Evolutionary conservation across 805 yeast genomes (phyloP).

Genomic region (Brettanomyces sp.): DNA sequence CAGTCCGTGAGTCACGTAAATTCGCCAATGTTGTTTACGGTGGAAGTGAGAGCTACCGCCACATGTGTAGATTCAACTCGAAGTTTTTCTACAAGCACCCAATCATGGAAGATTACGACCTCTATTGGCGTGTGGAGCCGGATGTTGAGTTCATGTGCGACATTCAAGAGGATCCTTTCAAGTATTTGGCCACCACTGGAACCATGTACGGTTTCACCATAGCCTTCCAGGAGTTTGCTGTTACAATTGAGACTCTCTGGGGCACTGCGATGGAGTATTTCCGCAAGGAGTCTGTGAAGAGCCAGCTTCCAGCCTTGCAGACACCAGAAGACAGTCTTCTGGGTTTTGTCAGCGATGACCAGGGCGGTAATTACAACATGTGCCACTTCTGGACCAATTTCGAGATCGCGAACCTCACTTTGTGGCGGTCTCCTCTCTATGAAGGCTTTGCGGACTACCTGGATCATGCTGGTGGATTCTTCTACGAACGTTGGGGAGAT

Average conservation of each 20-base stretch:
- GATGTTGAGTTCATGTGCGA: conserved; percentile 43
- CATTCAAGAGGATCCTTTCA: conserved; percentile 46
- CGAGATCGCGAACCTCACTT: conserved; percentile 61
- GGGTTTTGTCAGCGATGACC: conserved; percentile 56
- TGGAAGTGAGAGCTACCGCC: conserved; percentile 56
- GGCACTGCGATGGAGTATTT: conserved; percentile 35
- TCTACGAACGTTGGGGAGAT: conserved; percentile 89
- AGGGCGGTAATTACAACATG: conserved; percentile 53
- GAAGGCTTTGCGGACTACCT: conserved; percentile 50
- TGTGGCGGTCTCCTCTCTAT: conserved; percentile 52
- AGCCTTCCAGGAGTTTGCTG: conserved; percentile 39
- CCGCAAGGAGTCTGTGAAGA: conserved; percentile 13
- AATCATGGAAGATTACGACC: conserved; percentile 41
- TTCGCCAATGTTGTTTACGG: conserved; percentile 46
- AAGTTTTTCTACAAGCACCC: conserved; percentile 50
- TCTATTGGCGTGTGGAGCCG: conserved; percentile 58
- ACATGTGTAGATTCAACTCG: conserved; percentile 50
- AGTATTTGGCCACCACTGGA: conserved; percentile 39
- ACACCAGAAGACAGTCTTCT: conserved; percentile 23
- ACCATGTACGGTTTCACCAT: conserved; percentile 46
- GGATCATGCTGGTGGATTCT: conserved; percentile 69
- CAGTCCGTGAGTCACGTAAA: conserved; percentile 25
- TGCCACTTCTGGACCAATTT: conserved; percentile 84
- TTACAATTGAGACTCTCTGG: conserved; percentile 47
- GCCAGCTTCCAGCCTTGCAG: conserved; percentile 8